Evolutionary conservation across 345 rosid species (phyloP).

Genomic region (Moricandia moricandioides): DNA sequence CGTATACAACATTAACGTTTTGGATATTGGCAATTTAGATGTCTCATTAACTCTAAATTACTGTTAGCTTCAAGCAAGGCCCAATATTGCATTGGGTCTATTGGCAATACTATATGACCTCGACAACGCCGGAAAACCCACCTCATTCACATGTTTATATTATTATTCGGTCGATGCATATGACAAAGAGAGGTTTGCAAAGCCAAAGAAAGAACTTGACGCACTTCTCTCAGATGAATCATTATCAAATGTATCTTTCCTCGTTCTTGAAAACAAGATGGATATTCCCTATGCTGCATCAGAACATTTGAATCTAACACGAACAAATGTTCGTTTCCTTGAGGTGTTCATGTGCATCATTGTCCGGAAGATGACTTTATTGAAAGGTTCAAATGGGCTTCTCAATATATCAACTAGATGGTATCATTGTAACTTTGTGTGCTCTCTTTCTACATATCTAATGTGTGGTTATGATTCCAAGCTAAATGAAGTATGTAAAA

Average conservation of each 20-base stretch:
- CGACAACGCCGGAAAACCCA: constrained; percentile 73
- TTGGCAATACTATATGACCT: constrained; percentile 40
- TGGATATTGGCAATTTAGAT: not conserved
- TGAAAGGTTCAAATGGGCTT: constrained; percentile 63
- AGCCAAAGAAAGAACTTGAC: constrained; percentile 14
- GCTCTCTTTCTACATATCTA: not conserved
- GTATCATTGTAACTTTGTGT: not conserved
- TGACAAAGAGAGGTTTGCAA: constrained; percentile 46
- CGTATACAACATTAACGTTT: not conserved
- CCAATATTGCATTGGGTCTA: not conserved
- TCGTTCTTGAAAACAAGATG: constrained; percentile 14
- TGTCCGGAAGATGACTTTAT: constrained; percentile 64
- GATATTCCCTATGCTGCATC: constrained; percentile 55
- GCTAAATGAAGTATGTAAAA: not conserved
- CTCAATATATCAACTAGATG: constrained; percentile 56
- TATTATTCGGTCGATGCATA: constrained; percentile 72
- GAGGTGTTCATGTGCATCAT: constrained; percentile 77
- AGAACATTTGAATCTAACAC: constrained; percentile 50
- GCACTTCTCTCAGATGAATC: constrained; percentile 20
- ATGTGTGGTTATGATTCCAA: constrained; percentile 3
- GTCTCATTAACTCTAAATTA: not conserved
- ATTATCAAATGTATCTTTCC: not conserved
- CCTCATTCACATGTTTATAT: constrained; percentile 73
- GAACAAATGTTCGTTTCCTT: constrained; percentile 59
- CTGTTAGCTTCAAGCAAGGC: not conserved